These are phyloP conservation scores for Pseudoneurospora amorphoporcata DNA, from an alignment of 495 filamentous ascomycete genomes.

Conservation along the genomic window DNA sequence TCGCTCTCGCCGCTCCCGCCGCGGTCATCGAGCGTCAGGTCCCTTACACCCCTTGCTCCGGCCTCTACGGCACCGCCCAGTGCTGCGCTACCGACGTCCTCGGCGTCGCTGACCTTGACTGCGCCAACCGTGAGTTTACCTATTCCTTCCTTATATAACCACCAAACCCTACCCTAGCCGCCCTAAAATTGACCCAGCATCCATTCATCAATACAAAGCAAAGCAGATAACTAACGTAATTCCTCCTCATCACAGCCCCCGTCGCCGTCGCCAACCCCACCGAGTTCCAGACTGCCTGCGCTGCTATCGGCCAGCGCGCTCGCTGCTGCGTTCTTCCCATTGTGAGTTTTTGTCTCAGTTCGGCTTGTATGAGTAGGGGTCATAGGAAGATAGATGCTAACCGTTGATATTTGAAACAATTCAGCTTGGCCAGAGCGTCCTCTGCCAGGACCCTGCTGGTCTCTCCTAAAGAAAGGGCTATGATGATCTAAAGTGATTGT, in stretches of 20 bases:
- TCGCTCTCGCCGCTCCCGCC: slow-evolving; percentile 15
- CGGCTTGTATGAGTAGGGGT: too few relatives aligned
- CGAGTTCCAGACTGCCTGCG: slow-evolving; percentile 25
- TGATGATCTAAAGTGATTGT: neutral
- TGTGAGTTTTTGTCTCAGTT: neutral
- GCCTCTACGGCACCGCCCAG: slow-evolving; percentile 29
- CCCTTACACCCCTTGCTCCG: slow-evolving; percentile 26
- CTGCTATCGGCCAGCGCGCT: slow-evolving; percentile 32
- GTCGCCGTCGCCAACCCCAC: slow-evolving; percentile 15
- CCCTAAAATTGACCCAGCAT: too few relatives aligned
- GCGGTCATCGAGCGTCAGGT: slow-evolving; percentile 22
- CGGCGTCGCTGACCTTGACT: slow-evolving; percentile 33
- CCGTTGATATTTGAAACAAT: too few relatives aligned
- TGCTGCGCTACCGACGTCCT: slow-evolving; percentile 37
- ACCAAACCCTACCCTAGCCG: neutral
- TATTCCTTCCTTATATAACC: neutral
- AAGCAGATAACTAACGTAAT: neutral
- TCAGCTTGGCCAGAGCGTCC: slow-evolving; percentile 26
- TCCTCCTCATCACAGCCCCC: slow-evolving; percentile 9
- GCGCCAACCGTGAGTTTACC: slow-evolving; percentile 23
- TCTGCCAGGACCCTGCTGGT: slow-evolving; percentile 30
- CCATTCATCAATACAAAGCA: slow-evolving; percentile 1
- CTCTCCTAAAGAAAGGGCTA: slow-evolving; percentile 12
- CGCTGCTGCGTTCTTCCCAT: slow-evolving; percentile 35
- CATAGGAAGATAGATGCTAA: too few relatives aligned